These are phyloP conservation scores for Fusarium newnesense DNA, from an alignment of 2,329 filamentous ascomycete species.

Conservation along the genomic window DNA sequence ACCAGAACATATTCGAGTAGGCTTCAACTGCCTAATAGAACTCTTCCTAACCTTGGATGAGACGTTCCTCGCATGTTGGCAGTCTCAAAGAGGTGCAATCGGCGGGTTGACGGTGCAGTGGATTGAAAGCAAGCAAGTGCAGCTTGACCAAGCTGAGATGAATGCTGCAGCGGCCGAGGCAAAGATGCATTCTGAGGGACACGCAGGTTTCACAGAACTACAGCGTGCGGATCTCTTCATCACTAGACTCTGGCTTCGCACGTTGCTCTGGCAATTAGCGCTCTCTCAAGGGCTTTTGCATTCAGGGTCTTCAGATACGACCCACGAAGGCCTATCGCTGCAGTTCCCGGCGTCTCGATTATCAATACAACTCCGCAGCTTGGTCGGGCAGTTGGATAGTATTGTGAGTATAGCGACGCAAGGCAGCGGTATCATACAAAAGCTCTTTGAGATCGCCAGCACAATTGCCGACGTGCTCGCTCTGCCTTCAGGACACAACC, in stretches of 20 bases:
- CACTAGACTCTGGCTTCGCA: conserved; percentile 55
- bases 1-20: conserved; percentile 49
- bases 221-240: conserved; percentile 55
- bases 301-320: conserved; percentile 46
- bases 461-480: conserved; percentile 69
- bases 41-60: conserved; percentile 53
- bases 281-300: conserved; percentile 52
- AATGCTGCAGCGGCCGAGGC: conserved; percentile 45
- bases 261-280: conserved; percentile 55
- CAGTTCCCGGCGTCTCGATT: conserved; percentile 54
- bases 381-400: conserved; percentile 50
- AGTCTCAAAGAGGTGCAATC: conserved; percentile 44
- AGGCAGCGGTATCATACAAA: conserved; percentile 66
- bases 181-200: conserved; percentile 40
- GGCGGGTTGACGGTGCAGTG: conserved; percentile 49
- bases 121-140: conserved; percentile 54
- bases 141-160: conserved; percentile 53
- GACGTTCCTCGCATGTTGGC: conserved; percentile 52
- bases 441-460: conserved; percentile 69
- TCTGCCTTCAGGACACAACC: conserved; percentile 55
- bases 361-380: conserved; percentile 51
- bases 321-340: conserved; percentile 52
- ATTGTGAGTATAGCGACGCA: conserved; percentile 62
- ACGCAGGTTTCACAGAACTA: conserved; percentile 49
- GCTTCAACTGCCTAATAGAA: conserved; percentile 52